A percentile compares a stretch with the other conserved stretches of the same genome.
Evolutionary conservation across 1,139 yeast species (phyloP).

Genomic region (Candida freyschussii): DNA sequence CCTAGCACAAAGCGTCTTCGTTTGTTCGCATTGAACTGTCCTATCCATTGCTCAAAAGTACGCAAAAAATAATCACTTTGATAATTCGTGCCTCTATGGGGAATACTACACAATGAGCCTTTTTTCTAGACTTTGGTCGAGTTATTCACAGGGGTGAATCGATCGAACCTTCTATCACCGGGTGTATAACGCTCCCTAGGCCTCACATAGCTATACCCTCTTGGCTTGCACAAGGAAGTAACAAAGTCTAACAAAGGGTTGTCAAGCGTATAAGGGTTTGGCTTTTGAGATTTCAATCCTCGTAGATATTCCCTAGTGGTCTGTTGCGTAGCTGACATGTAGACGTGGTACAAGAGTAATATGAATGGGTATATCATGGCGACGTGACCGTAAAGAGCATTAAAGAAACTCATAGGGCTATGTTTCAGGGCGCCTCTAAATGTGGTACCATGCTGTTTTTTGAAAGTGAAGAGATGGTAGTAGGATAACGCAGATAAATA

Average conservation of each 20-base stretch:
- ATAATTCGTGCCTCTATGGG: too few relatives aligned
- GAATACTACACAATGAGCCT: too few relatives aligned
- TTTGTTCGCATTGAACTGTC: too few relatives aligned
- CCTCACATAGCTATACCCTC: constrained; percentile 40
- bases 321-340: constrained; percentile 51
- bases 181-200: constrained; percentile 33
- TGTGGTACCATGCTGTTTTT: constrained; percentile 35
- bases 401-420: constrained; percentile 37
- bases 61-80: too few relatives aligned
- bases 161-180: constrained; percentile 43
- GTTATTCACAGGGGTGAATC: too few relatives aligned
- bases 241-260: constrained; percentile 35
- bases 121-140: too few relatives aligned
- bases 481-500: constrained; percentile 26
- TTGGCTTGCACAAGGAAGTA: constrained; percentile 45
- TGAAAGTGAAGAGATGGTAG: constrained; percentile 40
- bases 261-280: constrained; percentile 17
- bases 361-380: constrained; percentile 50
- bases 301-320: constrained; percentile 67
- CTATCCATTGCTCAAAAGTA: too few relatives aligned
- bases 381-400: constrained; percentile 38
- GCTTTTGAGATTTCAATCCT: constrained; percentile 27
- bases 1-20: too few relatives aligned
- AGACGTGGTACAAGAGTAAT: constrained; percentile 49
- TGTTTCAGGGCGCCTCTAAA: constrained; percentile 28